Evolutionary conservation across 2,329 filamentous ascomycete species (phyloP).

Genomic region (Juglanconis sp.): DNA sequence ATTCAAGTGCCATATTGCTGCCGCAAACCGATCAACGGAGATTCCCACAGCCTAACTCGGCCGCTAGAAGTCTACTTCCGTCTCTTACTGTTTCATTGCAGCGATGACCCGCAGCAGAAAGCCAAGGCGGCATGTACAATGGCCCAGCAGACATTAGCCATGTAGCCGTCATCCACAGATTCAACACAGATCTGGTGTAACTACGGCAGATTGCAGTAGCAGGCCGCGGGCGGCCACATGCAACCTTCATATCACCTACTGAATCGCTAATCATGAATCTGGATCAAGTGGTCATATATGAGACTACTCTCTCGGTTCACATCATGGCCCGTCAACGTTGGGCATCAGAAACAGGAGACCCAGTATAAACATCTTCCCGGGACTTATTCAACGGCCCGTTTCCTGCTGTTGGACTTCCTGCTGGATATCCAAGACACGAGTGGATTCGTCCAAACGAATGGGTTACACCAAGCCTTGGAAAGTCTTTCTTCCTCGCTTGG

Average conservation of each 20-base stretch:
- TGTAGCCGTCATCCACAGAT: not conserved
- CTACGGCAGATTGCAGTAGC: slow-evolving; percentile 20
- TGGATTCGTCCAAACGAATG: slow-evolving; percentile 14
- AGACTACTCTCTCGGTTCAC: slow-evolving; percentile 9
- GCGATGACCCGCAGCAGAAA: slow-evolving; percentile 6
- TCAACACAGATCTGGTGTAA: slow-evolving; percentile 21
- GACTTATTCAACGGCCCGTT: slow-evolving; percentile 10
- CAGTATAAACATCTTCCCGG: slow-evolving; percentile 10
- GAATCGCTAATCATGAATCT: slow-evolving; percentile 16
- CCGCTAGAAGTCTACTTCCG: slow-evolving; percentile 1
- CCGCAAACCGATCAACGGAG: not conserved
- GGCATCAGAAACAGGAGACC: slow-evolving; percentile 7
- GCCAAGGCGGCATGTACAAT: slow-evolving; percentile 1
- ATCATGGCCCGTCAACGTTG: slow-evolving; percentile 2
- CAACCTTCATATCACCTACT: slow-evolving; percentile 17
- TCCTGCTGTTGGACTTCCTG: slow-evolving; percentile 5
- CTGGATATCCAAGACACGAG: slow-evolving; percentile 17
- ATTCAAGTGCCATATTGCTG: not conserved
- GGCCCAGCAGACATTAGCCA: not conserved
- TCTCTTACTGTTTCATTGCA: slow-evolving; percentile 11
- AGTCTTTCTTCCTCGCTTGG: slow-evolving; percentile 20
- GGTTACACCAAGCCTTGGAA: slow-evolving; percentile 15
- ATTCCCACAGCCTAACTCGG: not conserved
- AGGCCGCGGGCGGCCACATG: slow-evolving; percentile 14
- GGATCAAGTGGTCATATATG: slow-evolving; percentile 17